Base-by-base conservation (phyloP, 352 stramenopile species). In the Phytophthora capsici region DNA sequence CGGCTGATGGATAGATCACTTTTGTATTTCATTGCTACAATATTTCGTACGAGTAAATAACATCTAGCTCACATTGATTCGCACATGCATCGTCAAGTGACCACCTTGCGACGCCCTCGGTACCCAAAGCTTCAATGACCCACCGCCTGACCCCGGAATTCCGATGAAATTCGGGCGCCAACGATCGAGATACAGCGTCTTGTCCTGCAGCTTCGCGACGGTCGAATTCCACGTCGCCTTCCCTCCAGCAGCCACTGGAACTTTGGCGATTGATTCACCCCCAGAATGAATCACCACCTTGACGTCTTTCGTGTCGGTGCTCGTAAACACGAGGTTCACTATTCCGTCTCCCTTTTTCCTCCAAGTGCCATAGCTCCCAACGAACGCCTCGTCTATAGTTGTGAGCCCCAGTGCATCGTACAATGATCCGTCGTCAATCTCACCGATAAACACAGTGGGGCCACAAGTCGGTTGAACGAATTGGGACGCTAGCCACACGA, bases 1-100 rank as follows among this genome's bases (percentile, higher is more conserved):
- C 2, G 28, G 4, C 14, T 34, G 8, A 14, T 34, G 8, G 14
- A n/a, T 2, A 41, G 5, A 20, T 41, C 36, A 41, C n/a, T 41
- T 41, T 41, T 53, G 26, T 53, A 55, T 44, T 55, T 41, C 28
- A 55, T 32, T 46, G 25, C 17, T 49, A 41, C 26, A 52, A 2
- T 9, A 23, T 37, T 16, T 20, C 44, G 44, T 8, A 17, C 28
- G 38, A 34, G 28, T 43, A 49, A 48, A 59, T 50, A 47, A 63
- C 45, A 49, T 17, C 46, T 69, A 69, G 25, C 57, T 72, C 7
- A 67, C 45, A 75, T 71, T 75, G 12, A 71, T 68, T 57, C 43
- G 45, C 26, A 67, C 61, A 53, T 68, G 55, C 51, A 71, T 38
- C 3, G 45, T 63, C 38, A 71, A 50, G 25, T 67, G 66, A n/a